A percentile compares a stretch with the other conserved stretches of the same genome.
phyloP scores from a whole-genome alignment of 1,139 yeast genomes.

The Geotrichum europaeum region DNA sequence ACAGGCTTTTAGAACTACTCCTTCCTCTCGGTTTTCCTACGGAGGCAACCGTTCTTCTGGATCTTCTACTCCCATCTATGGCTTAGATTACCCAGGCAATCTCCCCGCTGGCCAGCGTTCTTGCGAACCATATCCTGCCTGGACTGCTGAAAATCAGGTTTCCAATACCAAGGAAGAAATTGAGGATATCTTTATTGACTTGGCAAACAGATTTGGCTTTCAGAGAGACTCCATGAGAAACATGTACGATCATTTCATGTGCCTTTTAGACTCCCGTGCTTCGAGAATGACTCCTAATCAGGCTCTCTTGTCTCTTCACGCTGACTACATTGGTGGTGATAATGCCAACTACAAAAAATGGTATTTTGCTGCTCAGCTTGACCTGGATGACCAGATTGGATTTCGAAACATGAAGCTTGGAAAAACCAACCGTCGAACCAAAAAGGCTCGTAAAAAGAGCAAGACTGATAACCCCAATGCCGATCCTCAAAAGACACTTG shows the following conservation, averaged over 20 bases:
- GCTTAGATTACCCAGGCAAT: constrained; percentile 65
- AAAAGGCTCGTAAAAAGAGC: constrained; percentile 50
- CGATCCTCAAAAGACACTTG: constrained; percentile 51
- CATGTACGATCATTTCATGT: constrained; percentile 94
- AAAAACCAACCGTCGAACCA: constrained; percentile 50
- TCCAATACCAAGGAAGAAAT: constrained; percentile 83
- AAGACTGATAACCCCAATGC: constrained; percentile 31
- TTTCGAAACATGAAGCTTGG: constrained; percentile 76
- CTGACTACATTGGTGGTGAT: constrained; percentile 95
- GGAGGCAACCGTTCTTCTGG: constrained; percentile 84
- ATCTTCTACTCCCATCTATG: constrained; percentile 92
- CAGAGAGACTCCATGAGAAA: constrained; percentile 96
- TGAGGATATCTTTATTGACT: constrained; percentile 83
- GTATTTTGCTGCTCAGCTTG: constrained; percentile 92
- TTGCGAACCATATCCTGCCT: constrained; percentile 91
- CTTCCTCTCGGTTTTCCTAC: constrained; percentile 47
- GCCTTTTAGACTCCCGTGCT: constrained; percentile 86
- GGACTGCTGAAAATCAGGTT: constrained; percentile 88
- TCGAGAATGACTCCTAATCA: constrained; percentile 96
- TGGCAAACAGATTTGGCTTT: constrained; percentile 89
- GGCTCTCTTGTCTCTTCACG: constrained; percentile 85
- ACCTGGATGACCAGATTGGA: constrained; percentile 74
- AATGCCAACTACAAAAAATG: constrained; percentile 88
- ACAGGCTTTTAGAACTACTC: constrained; percentile 23
- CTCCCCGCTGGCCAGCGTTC: constrained; percentile 36